Evolutionary conservation across 495 filamentous ascomycete species (phyloP).

Genomic region (Penicillium coffeae): DNA sequence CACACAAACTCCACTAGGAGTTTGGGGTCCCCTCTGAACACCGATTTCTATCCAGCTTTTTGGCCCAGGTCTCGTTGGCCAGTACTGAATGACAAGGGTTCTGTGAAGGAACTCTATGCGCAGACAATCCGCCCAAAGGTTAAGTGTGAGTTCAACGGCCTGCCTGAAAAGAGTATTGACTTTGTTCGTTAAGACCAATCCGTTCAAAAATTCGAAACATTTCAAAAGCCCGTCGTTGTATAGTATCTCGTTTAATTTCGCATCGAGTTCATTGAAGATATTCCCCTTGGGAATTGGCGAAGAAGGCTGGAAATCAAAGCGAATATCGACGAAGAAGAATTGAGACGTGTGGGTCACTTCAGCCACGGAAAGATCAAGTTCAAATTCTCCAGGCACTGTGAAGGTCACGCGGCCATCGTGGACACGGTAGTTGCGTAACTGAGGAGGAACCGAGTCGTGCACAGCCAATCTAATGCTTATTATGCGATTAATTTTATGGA

Average conservation of each 20-base stretch:
- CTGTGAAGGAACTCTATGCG: constrained; percentile 72
- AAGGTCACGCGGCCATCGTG: constrained; percentile 83
- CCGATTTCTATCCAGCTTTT: constrained; percentile 94
- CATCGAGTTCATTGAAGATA: constrained; percentile 61
- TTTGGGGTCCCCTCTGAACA: constrained; percentile 57
- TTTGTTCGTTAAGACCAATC: constrained; percentile 82
- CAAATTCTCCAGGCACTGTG: constrained; percentile 76
- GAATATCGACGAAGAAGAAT: constrained; percentile 90
- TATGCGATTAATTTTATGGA: constrained; percentile 77
- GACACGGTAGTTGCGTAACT: constrained; percentile 71
- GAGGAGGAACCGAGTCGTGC: constrained; percentile 66
- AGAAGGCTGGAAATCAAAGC: constrained; percentile 74
- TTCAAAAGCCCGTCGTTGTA: constrained; percentile 61
- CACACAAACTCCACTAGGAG: constrained; percentile 17
- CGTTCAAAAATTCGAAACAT: constrained; percentile 81
- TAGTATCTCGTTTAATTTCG: constrained; percentile 64
- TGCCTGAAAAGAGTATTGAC: constrained; percentile 74
- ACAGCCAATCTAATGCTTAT: constrained; percentile 76
- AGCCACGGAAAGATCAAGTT: constrained; percentile 84
- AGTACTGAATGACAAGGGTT: constrained; percentile 84
- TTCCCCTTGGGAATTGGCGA: constrained; percentile 53
- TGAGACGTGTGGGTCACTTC: constrained; percentile 75
- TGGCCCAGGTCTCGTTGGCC: constrained; percentile 59
- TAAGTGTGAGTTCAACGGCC: constrained; percentile 59
- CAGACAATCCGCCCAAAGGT: constrained; percentile 71